Conservation (phyloP, 768 basidiomycete genomes). For the Pilatotrama ljubarskyi region DNA sequence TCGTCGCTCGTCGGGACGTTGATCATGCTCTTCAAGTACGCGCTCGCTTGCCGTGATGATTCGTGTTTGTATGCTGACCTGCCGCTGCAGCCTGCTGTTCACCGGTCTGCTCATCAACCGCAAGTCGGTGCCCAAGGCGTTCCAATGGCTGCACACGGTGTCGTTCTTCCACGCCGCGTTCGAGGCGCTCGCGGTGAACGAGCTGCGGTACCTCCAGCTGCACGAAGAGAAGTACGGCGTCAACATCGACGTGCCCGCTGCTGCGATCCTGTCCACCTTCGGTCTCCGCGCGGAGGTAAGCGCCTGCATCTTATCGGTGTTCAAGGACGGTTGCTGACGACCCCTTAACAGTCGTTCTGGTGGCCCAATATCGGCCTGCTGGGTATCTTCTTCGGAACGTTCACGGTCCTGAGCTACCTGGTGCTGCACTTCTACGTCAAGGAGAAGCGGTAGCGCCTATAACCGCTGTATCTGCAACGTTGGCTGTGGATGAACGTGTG, state of each 20-base stretch:
- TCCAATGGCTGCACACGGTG: slow-evolving; percentile 86
- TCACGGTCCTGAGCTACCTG: slow-evolving; percentile 75
- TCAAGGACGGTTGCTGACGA: slow-evolving; percentile 3
- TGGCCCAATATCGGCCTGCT: slow-evolving; percentile 93
- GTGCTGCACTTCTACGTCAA: slow-evolving; percentile 87
- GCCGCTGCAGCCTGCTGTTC: slow-evolving; percentile 73
- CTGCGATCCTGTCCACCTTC: slow-evolving; percentile 92
- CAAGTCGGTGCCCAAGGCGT: slow-evolving; percentile 67
- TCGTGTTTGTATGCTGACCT: neutral
- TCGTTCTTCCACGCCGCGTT: slow-evolving; percentile 99
- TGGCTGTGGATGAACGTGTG: neutral
- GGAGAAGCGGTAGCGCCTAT: slow-evolving; percentile 73
- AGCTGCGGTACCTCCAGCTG: slow-evolving; percentile 88
- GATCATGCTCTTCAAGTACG: slow-evolving; percentile 98
- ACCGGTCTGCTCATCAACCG: slow-evolving; percentile 96
- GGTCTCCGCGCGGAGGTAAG: slow-evolving; percentile 85
- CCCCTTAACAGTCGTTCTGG: slow-evolving; percentile 81
- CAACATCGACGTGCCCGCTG: slow-evolving; percentile 94
- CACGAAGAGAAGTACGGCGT: slow-evolving; percentile 97
- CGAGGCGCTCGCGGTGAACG: slow-evolving; percentile 97
- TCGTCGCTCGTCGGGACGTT: slow-evolving; percentile 94
- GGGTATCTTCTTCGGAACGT: slow-evolving; percentile 81
- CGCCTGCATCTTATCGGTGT: neutral
- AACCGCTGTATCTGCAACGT: neutral
- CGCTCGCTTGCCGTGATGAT: slow-evolving; percentile 13